Conservation (phyloP, 768 basidiomycete genomes). For the Russula foetens region DNA sequence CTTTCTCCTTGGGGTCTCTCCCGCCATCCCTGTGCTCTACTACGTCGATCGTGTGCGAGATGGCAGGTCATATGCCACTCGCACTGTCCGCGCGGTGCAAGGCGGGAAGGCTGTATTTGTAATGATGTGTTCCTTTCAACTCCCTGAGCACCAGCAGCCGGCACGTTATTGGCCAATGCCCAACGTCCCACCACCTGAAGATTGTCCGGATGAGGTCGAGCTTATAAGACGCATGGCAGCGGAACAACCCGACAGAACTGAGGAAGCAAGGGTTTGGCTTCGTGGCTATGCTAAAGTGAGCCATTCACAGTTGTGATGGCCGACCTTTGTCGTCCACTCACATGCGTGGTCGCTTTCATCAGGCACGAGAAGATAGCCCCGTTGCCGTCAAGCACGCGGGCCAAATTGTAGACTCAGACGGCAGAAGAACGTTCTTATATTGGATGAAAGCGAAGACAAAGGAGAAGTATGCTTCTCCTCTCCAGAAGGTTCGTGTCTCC, state of each 20-base stretch:
- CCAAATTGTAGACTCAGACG: background rate
- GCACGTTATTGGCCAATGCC: background rate
- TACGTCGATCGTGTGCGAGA: background rate
- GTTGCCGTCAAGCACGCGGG: background rate
- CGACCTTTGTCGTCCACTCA: no score
- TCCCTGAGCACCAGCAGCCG: background rate
- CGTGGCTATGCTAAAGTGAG: slow-evolving; percentile 25
- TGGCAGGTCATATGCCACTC: background rate
- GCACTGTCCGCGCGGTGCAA: background rate
- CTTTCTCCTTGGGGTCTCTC: background rate
- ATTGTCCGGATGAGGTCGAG: slow-evolving; percentile 27
- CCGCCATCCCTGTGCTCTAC: background rate
- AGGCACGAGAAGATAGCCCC: background rate
- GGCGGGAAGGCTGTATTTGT: background rate
- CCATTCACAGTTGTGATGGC: background rate
- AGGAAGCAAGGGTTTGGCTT: slow-evolving; percentile 27
- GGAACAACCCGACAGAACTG: slow-evolving; percentile 27
- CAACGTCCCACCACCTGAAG: slow-evolving; percentile 35
- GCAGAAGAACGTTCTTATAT: background rate
- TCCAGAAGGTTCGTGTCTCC: no score
- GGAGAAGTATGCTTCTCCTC: no score
- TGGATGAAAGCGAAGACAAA: no score
- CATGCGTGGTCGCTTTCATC: no score
- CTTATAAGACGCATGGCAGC: slow-evolving; percentile 27
- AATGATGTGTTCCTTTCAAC: background rate